Evolutionary conservation across 1,284 basidiomycete genomes (phyloP), one percentile per base, ranked within the genome.

Genomic region (Cutaneotrichosporon mucoides): DNA sequence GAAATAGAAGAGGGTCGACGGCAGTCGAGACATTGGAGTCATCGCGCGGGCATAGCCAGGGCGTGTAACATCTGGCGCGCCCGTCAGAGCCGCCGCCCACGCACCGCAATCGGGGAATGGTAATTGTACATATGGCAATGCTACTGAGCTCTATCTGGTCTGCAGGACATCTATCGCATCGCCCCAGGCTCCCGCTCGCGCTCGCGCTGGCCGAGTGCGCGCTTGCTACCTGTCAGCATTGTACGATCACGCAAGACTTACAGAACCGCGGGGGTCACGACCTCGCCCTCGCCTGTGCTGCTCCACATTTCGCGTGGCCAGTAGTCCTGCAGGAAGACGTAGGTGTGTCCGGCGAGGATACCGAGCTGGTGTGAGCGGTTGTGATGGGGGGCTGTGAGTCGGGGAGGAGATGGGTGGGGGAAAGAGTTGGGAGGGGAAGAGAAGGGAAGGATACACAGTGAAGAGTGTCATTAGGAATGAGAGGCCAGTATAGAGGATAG

Each of bases 261-360:
- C 92, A 96, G 72, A 53, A 84, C 67, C 24, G 82, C 79, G 0
- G 93, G 93, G 1, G 92, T 87, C 56, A 88, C 86, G 59, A 89
- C 88, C 67, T 92, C 68, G 8, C 66, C 68, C 52, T 68, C 65
- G 6, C 73, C 73, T 2, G 67, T 71, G 12, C 48, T 50, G 34
- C 67, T 68, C 75, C 75, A 80, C 84, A 94, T 89, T 78, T 99
- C 95, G 61, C 90, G 82, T 33, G 88, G 87, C 96, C 95, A 99
- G 2, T 95, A 89, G 68, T 97, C 93, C 56, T 91, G 83, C 68
- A 96, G 77, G 78, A 98, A 98, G 86, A 94, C 96, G 51, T 88
- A 89, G 7, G 92, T 80, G 74, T 96, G 93, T 0, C 91, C 93
- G 0, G 95, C 91, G 0, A 88, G 86, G 70, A 92, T 92, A 0